Evolutionary conservation across 345 rosid genomes (phyloP), one percentile per base, ranked within the genome.

Genomic region (Ceriops decandra): DNA sequence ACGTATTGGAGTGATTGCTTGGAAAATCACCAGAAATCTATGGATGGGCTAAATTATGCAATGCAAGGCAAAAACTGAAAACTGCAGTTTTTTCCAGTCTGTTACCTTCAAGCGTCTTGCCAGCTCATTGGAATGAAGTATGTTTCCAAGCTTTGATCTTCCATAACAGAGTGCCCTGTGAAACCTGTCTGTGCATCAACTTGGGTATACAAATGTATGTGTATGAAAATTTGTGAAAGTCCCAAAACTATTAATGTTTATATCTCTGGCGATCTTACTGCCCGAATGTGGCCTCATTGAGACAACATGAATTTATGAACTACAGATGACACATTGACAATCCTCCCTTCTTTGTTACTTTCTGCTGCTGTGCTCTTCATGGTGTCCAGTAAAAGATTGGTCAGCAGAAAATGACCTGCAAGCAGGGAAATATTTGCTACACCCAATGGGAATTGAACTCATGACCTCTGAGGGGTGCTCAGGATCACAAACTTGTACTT

Each of bases 341-440:
- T 88, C 79, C 90, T 83, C 58, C 93, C 93, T 74, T 84, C 86
- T 57, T 35, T 35, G 42, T 78, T 81, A 69, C 86, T 81, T 69
- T 84, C 79, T 15, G 42, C 66, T 16, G 87, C 76, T 21, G 72
- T 70, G 3, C 20, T 53, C 27, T 62, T 62, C 66, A 70, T 70
- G 31, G 61, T 70, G 2, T 70, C 73, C 36, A 70, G 10, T 22
- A 70, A 35, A 21, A 70, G 36, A 27, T 52, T 19, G 6, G 73
- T 88, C 66, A 88, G 32, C 64, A 86, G 86, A 73, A 88, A 88
- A 82, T 86, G 93, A 51, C 93, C 93, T 86, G 80, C 72, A 81
- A 67, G 31, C 15, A 13, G 19, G 22, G 28, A 56, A 22, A 4
- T 21, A 22, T 7, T 54, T 13, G 27, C 13, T 54, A n/a, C 28